Conservation (phyloP, 2,329 filamentous ascomycete genomes). For the Tolypocladium pustulatum region DNA sequence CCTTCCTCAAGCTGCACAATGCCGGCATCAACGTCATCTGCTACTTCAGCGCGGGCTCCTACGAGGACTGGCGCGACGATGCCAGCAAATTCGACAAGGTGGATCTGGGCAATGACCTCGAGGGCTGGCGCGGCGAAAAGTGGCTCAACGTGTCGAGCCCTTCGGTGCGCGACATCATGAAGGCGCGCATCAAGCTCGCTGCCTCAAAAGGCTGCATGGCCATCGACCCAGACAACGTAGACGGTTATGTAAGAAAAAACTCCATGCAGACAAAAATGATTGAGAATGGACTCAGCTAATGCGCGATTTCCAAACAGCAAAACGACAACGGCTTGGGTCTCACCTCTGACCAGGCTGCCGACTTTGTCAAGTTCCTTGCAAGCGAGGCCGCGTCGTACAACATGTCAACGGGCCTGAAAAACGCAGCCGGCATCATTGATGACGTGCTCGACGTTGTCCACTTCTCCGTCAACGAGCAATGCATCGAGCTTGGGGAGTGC, state of each 20-base stretch:
- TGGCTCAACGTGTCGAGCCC: slow-evolving; percentile 52
- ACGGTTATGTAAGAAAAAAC: slow-evolving; percentile 39
- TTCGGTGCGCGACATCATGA: slow-evolving; percentile 56
- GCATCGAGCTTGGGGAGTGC: slow-evolving; percentile 50
- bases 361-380: slow-evolving; percentile 52
- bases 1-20: slow-evolving; percentile 45
- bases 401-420: slow-evolving; percentile 58
- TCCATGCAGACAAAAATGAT: too few relatives aligned
- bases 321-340: slow-evolving; percentile 54
- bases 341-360: slow-evolving; percentile 43
- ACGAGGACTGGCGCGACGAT: slow-evolving; percentile 53
- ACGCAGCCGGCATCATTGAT: slow-evolving; percentile 49
- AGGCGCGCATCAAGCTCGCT: slow-evolving; percentile 46
- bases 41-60: slow-evolving; percentile 65
- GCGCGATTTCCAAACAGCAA: slow-evolving; percentile 17
- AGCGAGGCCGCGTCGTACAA: slow-evolving; percentile 39
- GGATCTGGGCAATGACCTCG: slow-evolving; percentile 48
- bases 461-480: slow-evolving; percentile 64
- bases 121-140: slow-evolving; percentile 56
- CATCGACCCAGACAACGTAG: slow-evolving; percentile 63
- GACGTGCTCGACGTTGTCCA: slow-evolving; percentile 38
- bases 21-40: slow-evolving; percentile 55
- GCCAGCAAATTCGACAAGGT: slow-evolving; percentile 37
- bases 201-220: slow-evolving; percentile 53
- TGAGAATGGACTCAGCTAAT: not conserved